Evolutionary conservation across 305 asterid species (phyloP).

Genomic region (Fraxinus albicans): DNA sequence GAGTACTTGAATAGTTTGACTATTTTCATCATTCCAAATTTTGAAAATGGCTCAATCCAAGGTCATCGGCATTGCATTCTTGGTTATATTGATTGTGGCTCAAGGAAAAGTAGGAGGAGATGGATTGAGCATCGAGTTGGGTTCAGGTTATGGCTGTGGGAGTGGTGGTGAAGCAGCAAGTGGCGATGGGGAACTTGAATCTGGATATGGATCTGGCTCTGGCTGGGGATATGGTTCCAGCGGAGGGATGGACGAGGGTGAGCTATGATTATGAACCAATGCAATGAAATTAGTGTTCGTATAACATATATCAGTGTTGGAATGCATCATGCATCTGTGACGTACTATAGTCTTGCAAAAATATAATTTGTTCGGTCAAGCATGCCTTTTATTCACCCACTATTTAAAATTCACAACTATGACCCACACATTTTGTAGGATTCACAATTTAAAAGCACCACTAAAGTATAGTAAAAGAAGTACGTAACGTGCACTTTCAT

Average conservation of each 20-base stretch:
- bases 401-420: too few relatives aligned
- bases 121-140: neutral
- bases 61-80: neutral
- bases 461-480: neutral
- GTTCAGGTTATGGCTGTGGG: neutral
- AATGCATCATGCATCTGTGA: neutral
- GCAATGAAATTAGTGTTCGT: neutral
- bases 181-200: neutral
- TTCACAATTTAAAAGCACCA: too few relatives aligned
- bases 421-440: too few relatives aligned
- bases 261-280: neutral
- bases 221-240: constrained; percentile 12
- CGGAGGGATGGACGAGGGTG: constrained; percentile 29
- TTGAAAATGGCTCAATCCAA: neutral
- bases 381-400: too few relatives aligned
- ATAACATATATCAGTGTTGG: neutral
- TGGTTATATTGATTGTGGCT: neutral
- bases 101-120: neutral
- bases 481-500: too few relatives aligned
- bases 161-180: neutral
- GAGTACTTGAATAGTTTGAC: neutral
- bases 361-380: too few relatives aligned
- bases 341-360: neutral
- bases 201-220: neutral
- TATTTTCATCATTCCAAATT: neutral